Base-by-base conservation (phyloP, 2,329 filamentous ascomycete species). In the Talaromyces rugulosus region DNA sequence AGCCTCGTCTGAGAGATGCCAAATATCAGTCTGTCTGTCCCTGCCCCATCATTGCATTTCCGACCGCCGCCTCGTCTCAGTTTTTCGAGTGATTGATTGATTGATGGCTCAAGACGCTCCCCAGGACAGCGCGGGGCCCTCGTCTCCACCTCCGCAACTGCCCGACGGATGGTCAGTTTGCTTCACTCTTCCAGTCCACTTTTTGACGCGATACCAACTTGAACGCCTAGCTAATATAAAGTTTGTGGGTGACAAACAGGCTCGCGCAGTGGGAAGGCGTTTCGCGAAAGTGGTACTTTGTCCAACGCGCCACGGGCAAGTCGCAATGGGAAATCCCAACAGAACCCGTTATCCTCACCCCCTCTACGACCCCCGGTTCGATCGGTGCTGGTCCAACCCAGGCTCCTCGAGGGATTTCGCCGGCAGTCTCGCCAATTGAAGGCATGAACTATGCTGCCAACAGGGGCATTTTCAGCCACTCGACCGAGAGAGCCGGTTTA, bases 261-360 rank as follows among this genome's bases (percentile, higher is more conserved):
- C 70, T 77, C 33, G 72, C 75, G 31, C 75, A 77, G 60, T 77
- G 75, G 73, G 74, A 77, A 61, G 74, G 75, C 36, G 67, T 73
- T 30, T 69, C 69, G 30, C 70, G 73, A 34, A 70, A 72, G 64
- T 77, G 75, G 70, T 77, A 77, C 64, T 77, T 71, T 58, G 75
- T 77, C 42, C 74, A 77, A 59, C 69, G 73, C 56, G 71, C 74
- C 50, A 77, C 74, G 11, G 75, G 74, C 36, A 72, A 72, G 56
- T 73, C 74, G 7, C 74, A 75, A 67, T 77, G 75, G 75, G 73
- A 77, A 7, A 67, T 77, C n/a, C 75, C 75, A 7, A 77, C 74
- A 18, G 72, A 77, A 62, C 75, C 74, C 30, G 72, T 74, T 44
- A 67, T 74, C 44, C 68, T 76, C 23, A 75, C 74, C 2, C 75